Evolutionary conservation across 305 asterid genomes (phyloP).

Genomic region (Solanum hybrid): DNA sequence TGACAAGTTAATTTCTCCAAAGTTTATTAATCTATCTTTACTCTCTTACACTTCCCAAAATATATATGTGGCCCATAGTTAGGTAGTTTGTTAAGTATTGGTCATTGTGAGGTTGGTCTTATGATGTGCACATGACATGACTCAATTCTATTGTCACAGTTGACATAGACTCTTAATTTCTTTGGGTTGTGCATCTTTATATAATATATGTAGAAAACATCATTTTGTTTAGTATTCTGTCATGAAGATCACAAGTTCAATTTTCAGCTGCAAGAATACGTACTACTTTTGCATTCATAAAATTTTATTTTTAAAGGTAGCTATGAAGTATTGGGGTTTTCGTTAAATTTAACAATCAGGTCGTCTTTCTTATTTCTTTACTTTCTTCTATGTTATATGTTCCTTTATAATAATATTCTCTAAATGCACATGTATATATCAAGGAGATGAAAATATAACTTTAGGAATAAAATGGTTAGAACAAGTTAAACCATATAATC

Average conservation of each 20-base stretch:
- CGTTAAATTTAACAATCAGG: background rate
- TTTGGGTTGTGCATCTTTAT: background rate
- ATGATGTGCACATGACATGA: too few relatives aligned
- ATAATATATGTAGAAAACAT: background rate
- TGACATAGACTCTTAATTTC: background rate
- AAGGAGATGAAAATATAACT: too few relatives aligned
- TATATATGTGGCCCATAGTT: background rate
- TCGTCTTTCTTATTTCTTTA: too few relatives aligned
- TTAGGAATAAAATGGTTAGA: too few relatives aligned
- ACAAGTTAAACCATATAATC: too few relatives aligned
- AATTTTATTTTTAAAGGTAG: too few relatives aligned
- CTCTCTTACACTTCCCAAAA: background rate
- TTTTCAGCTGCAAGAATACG: background rate
- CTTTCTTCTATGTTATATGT: too few relatives aligned
- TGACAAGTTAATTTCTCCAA: background rate
- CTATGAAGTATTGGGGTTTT: background rate
- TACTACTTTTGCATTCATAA: background rate
- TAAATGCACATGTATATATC: too few relatives aligned
- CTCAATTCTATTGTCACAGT: background rate
- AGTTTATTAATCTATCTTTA: background rate
- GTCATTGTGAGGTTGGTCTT: background rate
- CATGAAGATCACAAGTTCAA: background rate
- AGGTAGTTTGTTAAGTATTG: background rate
- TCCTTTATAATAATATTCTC: too few relatives aligned
- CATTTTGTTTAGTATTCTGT: background rate